Evolutionary conservation across 2,329 filamentous ascomycete genomes (phyloP), one percentile per base, ranked within the genome.

Genomic region (Cladorrhinum sp.): DNA sequence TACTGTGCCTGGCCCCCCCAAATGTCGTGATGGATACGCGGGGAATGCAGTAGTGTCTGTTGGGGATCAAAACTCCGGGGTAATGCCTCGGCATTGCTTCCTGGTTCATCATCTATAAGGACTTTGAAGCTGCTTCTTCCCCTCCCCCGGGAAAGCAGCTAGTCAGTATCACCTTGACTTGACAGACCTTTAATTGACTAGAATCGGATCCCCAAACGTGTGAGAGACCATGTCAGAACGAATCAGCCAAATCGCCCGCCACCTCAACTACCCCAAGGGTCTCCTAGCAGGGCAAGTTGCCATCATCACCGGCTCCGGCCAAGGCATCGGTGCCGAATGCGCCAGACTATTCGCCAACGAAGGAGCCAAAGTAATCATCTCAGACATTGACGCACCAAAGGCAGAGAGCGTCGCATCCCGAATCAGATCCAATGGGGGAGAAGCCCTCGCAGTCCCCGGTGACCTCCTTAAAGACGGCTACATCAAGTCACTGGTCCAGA

Each of bases 261-360:
- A 96, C 75, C 84, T 96, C 69, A 93, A 92, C 78, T 94, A 87
- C 77, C 91, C 92, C 39, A 83, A 85, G 71, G 92, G 92, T 61
- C 80, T 96, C 73, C 84, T 96, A 58, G 83, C 83, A 28, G 89
- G 89, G 57, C 91, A 96, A 73, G 86, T 89, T 16, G 92, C 92
- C 70, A 96, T 96, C 73, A 89, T 96, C 73, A 96, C 92, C 2
- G 91, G 92, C 50, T 86, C 87, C 18, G 91, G 90, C 8, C 91
- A 96, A 74, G 92, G 92, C 62, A 96, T 96, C 73, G 92, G 92
- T 23, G 92, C 91, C 26, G 92, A 96, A 76, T 82, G 88, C 30
- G 92, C 92, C 7, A 82, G 87, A 9, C 77, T 96, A 2, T 96
- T 96, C 70, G 91, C 91, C 12, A 94, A 92, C 62, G 91, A 96